Evolutionary conservation across 192 early-diverging fungal species (phyloP).

Genomic region (Dissophora globulifera): DNA sequence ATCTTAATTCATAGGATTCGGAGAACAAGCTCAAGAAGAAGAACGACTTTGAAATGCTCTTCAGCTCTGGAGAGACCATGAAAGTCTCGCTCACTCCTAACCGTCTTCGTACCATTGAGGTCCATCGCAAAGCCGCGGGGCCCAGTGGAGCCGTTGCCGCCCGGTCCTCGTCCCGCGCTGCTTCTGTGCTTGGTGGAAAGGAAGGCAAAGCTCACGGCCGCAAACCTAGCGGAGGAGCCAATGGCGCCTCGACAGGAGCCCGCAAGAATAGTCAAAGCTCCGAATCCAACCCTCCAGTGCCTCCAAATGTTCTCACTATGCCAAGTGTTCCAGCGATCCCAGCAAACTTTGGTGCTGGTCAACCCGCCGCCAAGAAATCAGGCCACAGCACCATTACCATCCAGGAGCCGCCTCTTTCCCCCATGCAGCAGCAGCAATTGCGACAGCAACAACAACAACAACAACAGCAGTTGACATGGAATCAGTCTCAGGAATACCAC

Average conservation of each 20-base stretch:
- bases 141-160: slow-evolving; percentile 22
- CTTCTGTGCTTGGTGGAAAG: slow-evolving; percentile 35
- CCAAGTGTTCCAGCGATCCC: slow-evolving; percentile 37
- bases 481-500: slow-evolving; percentile 8
- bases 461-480: too few relatives aligned
- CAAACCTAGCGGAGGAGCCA: slow-evolving; percentile 19
- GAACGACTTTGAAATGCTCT: slow-evolving; percentile 64
- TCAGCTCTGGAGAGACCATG: slow-evolving; percentile 62
- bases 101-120: slow-evolving; percentile 66
- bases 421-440: slow-evolving; percentile 16
- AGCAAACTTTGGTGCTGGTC: slow-evolving; percentile 26
- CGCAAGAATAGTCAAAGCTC: slow-evolving; percentile 15
- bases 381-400: background rate
- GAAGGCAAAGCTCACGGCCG: slow-evolving; percentile 30
- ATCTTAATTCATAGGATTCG: slow-evolving; percentile 10
- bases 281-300: background rate
- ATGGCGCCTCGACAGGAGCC: slow-evolving; percentile 19
- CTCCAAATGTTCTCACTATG: background rate
- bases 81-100: slow-evolving; percentile 68
- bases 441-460: slow-evolving; percentile 23
- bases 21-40: slow-evolving; percentile 58
- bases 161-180: slow-evolving; percentile 44
- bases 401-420: slow-evolving; percentile 3
- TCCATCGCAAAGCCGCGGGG: slow-evolving; percentile 40
- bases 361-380: slow-evolving; percentile 25